phyloP scores from a whole-genome alignment of 2,329 filamentous ascomycete species.

The Sporothrix sp. region DNA sequence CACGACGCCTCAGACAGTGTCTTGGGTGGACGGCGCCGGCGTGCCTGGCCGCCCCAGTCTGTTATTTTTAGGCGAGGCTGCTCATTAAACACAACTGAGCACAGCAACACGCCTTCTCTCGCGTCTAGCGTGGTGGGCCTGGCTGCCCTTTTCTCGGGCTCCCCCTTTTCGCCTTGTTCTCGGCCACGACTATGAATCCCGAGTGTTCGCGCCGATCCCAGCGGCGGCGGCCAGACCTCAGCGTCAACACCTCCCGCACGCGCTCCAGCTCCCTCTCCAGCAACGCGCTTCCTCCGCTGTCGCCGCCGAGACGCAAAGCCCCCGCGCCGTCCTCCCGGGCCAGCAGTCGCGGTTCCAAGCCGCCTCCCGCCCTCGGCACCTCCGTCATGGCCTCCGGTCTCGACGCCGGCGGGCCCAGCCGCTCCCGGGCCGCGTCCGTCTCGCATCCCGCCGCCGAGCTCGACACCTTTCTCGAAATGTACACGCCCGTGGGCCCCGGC shows the following conservation, averaged over 20 bases:
- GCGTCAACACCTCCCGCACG: conserved; percentile 25
- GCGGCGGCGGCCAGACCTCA: conserved; percentile 29
- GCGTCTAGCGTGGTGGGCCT: conserved; percentile 11
- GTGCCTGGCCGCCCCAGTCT: background rate
- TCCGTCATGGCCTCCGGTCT: conserved; percentile 24
- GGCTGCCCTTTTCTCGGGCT: background rate
- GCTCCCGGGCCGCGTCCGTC: conserved; percentile 22
- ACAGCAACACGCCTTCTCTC: background rate
- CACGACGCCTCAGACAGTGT: background rate
- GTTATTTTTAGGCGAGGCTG: conserved; percentile 7
- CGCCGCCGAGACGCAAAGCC: conserved; percentile 23
- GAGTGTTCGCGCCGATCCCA: conserved; percentile 14
- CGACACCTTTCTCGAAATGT: conserved; percentile 31
- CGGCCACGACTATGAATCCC: conserved; percentile 7
- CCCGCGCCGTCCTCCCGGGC: conserved; percentile 10
- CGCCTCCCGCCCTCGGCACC: conserved; percentile 12
- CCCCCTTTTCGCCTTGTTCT: background rate
- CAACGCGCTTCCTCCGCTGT: conserved; percentile 22
- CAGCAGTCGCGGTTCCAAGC: conserved; percentile 8
- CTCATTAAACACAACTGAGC: no score
- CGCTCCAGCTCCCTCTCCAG: conserved; percentile 9
- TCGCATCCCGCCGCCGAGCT: conserved; percentile 22
- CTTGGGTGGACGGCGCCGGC: conserved; percentile 4
- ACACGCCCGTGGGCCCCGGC: conserved; percentile 28
- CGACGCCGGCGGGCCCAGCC: conserved; percentile 17